phyloP scores from a whole-genome alignment of 1,284 basidiomycete species.

The Heimioporus retisporus region DNA sequence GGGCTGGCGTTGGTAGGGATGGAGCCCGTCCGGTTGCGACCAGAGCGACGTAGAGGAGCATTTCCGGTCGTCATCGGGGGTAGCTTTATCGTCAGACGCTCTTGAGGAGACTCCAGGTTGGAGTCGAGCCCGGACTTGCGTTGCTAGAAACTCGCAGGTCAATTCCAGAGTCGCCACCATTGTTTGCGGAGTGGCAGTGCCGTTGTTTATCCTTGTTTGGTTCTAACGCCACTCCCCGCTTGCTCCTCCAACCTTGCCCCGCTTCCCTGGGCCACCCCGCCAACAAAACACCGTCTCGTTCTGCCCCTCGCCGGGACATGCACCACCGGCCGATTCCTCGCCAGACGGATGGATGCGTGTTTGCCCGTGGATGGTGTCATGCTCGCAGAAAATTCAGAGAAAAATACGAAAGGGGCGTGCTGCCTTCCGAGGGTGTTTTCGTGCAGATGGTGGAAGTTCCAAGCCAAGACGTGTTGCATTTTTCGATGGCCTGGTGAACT shows the following conservation, averaged over 20 bases:
- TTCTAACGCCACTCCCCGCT: slow-evolving; percentile 20
- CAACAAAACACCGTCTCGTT: slow-evolving; percentile 19
- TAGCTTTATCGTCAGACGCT: slow-evolving; percentile 43
- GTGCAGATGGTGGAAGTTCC: slow-evolving; percentile 45
- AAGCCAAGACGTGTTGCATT: slow-evolving; percentile 37
- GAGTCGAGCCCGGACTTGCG: slow-evolving; percentile 14
- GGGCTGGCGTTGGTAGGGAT: slow-evolving; percentile 37
- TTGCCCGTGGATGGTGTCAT: neutral
- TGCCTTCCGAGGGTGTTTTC: slow-evolving; percentile 21
- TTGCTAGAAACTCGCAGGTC: slow-evolving; percentile 26
- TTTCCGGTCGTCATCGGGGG: slow-evolving; percentile 39
- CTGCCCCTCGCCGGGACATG: neutral
- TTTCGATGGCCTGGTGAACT: slow-evolving; percentile 35
- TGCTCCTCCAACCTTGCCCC: slow-evolving; percentile 34
- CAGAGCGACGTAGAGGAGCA: slow-evolving; percentile 51
- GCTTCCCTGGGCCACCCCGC: slow-evolving; percentile 30
- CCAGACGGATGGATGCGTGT: slow-evolving; percentile 5
- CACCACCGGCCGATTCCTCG: neutral
- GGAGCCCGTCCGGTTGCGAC: slow-evolving; percentile 44
- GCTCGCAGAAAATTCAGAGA: slow-evolving; percentile 9
- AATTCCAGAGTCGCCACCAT: slow-evolving; percentile 34
- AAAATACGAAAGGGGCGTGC: slow-evolving; percentile 12
- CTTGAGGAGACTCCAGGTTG: slow-evolving; percentile 29
- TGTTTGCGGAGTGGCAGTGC: slow-evolving; percentile 45
- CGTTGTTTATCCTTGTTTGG: slow-evolving; percentile 42